A percentile compares a stretch with the other conserved stretches of the same genome.
Conservation (phyloP, 2,329 filamentous ascomycete genomes). For the Trichophyton schoenleinii region DNA sequence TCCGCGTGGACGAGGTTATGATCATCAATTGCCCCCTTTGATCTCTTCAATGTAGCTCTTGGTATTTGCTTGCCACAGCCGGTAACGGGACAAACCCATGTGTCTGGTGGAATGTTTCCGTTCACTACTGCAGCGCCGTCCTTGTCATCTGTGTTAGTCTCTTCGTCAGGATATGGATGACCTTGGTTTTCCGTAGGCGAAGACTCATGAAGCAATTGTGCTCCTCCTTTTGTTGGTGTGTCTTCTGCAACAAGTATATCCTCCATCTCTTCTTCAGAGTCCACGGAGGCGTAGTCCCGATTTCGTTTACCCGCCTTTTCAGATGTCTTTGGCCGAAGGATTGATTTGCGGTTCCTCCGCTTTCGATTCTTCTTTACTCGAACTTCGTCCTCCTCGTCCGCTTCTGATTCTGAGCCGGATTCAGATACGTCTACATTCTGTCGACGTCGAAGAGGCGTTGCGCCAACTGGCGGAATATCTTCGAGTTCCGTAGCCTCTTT, state of each 20-base stretch:
- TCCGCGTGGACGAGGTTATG: constrained; percentile 25
- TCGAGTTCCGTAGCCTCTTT: constrained; percentile 23
- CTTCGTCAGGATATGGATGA: constrained; percentile 17
- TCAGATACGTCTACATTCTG: constrained; percentile 17
- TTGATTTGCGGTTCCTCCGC: constrained; percentile 30
- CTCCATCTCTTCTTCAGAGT: constrained; percentile 22
- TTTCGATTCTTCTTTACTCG: constrained; percentile 16
- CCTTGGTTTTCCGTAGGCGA: constrained; percentile 22
- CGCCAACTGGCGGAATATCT: constrained; percentile 18
- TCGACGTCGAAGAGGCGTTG: constrained; percentile 26
- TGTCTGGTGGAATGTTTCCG: constrained; percentile 18
- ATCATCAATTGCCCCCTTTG: constrained; percentile 23
- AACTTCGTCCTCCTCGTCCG: constrained; percentile 19
- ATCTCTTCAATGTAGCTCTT: constrained; percentile 23
- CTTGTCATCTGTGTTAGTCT: constrained; percentile 3
- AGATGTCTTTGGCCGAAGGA: constrained; percentile 34
- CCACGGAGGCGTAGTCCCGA: constrained; percentile 20
- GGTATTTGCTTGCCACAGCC: constrained; percentile 23
- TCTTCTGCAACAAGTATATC: constrained; percentile 21
- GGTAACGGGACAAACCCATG: constrained; percentile 24
- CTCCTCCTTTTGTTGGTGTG: constrained; percentile 25
- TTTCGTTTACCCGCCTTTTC: constrained; percentile 33
- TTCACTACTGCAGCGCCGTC: not conserved
- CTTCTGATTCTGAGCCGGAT: constrained; percentile 12
- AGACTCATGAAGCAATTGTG: constrained; percentile 23